phyloP scores from a whole-genome alignment of 2,329 filamentous ascomycete genomes.

The Sclerotinia glacialis region DNA sequence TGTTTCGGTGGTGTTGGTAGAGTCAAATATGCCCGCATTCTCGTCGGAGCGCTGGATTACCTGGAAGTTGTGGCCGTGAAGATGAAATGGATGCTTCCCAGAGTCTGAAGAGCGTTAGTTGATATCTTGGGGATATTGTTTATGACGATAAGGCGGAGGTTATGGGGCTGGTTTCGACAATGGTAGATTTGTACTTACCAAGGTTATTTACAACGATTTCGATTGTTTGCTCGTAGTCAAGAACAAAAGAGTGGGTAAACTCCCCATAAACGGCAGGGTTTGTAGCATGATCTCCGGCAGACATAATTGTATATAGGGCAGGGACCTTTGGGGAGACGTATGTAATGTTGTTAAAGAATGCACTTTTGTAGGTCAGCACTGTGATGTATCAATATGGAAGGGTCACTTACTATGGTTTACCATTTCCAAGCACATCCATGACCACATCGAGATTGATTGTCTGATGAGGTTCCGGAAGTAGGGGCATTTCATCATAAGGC shows the following conservation, averaged over 20 bases:
- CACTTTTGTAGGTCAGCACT: conserved; percentile 36
- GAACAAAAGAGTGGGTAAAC: conserved; percentile 64
- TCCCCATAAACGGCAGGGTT: conserved; percentile 63
- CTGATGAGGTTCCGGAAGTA: conserved; percentile 61
- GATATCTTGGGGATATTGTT: neutral
- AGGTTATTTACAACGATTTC: conserved; percentile 77
- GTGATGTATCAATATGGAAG: neutral
- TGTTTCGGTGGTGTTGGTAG: conserved; percentile 45
- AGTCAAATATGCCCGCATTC: conserved; percentile 54
- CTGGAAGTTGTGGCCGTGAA: conserved; percentile 77
- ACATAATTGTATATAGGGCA: conserved; percentile 64
- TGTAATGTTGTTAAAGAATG: conserved; percentile 61
- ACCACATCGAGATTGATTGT: conserved; percentile 60
- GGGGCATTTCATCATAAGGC: conserved; percentile 62
- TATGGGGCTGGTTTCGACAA: neutral
- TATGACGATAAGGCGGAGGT: neutral
- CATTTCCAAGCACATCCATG: conserved; percentile 67
- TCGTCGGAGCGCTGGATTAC: conserved; percentile 59
- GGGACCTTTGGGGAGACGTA: conserved; percentile 65
- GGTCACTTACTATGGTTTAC: conserved; percentile 58
- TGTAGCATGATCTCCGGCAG: conserved; percentile 50
- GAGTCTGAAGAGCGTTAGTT: conserved; percentile 46
- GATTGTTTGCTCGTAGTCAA: conserved; percentile 65
- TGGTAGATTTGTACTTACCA: conserved; percentile 26
- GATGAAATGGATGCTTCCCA: conserved; percentile 68